These are phyloP conservation scores for Auricularia cornea DNA, from an alignment of 768 basidiomycete species.

Conservation along the genomic window DNA sequence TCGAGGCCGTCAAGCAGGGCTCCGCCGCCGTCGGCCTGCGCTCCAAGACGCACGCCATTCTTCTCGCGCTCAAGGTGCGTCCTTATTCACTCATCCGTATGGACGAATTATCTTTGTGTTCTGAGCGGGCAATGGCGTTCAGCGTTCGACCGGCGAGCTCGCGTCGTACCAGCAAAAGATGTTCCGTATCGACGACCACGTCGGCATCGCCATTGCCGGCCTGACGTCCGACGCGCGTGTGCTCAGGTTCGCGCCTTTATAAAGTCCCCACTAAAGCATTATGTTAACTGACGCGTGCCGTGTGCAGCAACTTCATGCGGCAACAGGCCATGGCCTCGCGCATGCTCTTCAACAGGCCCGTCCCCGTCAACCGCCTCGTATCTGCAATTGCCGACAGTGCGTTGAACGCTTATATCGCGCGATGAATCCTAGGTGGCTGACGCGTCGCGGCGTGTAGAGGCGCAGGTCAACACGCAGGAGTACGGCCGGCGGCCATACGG, in stretches of 20 bases:
- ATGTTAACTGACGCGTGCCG: too few species aligned
- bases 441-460: slow-evolving; percentile 47
- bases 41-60: slow-evolving; percentile 88
- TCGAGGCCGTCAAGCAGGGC: slow-evolving; percentile 99
- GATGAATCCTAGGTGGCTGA: slow-evolving; percentile 3
- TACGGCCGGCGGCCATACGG: slow-evolving; percentile 97
- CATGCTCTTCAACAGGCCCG: slow-evolving; percentile 92
- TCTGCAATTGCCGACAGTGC: slow-evolving; percentile 89
- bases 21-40: slow-evolving; percentile 96
- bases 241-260: slow-evolving; percentile 54
- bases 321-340: slow-evolving; percentile 94
- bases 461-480: slow-evolving; percentile 97
- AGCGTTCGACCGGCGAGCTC: slow-evolving; percentile 97
- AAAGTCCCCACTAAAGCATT: too few species aligned
- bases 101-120: not conserved
- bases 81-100: not conserved
- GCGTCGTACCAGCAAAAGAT: slow-evolving; percentile 99
- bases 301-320: slow-evolving; percentile 92
- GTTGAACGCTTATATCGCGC: slow-evolving; percentile 23
- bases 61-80: slow-evolving; percentile 85
- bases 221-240: slow-evolving; percentile 97
- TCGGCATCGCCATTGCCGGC: slow-evolving; percentile 99
- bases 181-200: slow-evolving; percentile 98
- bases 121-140: not conserved
- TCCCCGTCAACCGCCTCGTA: slow-evolving; percentile 91